Evolutionary conservation across 2,329 filamentous ascomycete genomes (phyloP).

Genomic region (Beauveria medogensis): DNA sequence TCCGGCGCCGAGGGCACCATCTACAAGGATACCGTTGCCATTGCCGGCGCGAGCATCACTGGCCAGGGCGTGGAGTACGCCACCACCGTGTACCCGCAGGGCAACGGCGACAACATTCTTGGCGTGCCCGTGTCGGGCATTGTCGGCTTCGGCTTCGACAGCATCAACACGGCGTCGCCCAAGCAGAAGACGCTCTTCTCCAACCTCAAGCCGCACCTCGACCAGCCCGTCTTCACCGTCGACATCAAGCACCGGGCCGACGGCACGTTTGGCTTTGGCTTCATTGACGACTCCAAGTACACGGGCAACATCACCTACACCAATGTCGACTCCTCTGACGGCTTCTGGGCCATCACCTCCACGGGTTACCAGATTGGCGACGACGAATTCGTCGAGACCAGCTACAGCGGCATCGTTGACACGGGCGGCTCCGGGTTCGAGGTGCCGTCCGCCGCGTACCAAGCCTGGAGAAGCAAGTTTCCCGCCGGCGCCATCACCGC

Average conservation of each 20-base stretch:
- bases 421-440: conserved; percentile 56
- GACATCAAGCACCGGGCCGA: conserved; percentile 50
- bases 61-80: conserved; percentile 37
- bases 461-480: conserved; percentile 12
- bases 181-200: conserved; percentile 37
- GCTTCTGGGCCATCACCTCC: conserved; percentile 49
- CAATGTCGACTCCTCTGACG: conserved; percentile 50
- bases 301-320: conserved; percentile 54
- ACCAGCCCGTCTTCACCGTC: conserved; percentile 54
- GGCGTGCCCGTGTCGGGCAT: conserved; percentile 20
- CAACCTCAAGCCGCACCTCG: conserved; percentile 19
- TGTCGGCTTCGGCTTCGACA: conserved; percentile 31
- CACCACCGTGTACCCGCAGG: conserved; percentile 29
- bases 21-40: conserved; percentile 33
- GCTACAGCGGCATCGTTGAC: conserved; percentile 42
- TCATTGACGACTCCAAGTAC: conserved; percentile 56
- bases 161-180: conserved; percentile 34
- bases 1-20: conserved; percentile 36
- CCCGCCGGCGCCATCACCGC: conserved; percentile 17
- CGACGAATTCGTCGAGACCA: conserved; percentile 25
- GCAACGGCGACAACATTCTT: conserved; percentile 36
- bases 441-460: conserved; percentile 34
- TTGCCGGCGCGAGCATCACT: conserved; percentile 34
- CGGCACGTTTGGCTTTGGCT: conserved; percentile 68
- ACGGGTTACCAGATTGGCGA: conserved; percentile 17